Evolutionary conservation across 176 grass and related monocot species (phyloP), one percentile per base, ranked within the genome.

Genomic region (Zoysia pacifica): DNA sequence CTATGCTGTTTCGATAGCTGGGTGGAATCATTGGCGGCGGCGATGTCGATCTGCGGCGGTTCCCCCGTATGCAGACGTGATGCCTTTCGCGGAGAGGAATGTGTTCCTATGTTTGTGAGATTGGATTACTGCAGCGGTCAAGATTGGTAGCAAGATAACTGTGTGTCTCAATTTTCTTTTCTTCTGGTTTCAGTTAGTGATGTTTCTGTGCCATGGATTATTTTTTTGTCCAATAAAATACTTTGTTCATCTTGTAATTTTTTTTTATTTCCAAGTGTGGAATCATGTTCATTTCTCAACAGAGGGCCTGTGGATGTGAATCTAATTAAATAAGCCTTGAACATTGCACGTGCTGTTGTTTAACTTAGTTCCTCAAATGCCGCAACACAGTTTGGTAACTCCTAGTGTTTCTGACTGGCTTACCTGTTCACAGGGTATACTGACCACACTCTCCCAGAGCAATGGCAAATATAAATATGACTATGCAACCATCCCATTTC

Each of bases 401-500:
- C 2, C 2, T 52, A 56, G 1, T 83, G 51, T 69, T 71, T 84
- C 68, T 83, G 43, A 79, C 72, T 40, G 12, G 12, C 39, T 83
- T 83, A n/a, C 7, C 3, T 82, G 43, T 43, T 13, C 82, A 51
- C 81, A 98, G 96, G 96, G 96, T 49, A 93, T 98, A 79, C 87
- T 93, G 88, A 98, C 96, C 10, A 98, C 92, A 8, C 87, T 98
- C 16, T 98, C 96, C 18, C 96, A 98, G 77, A 98, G 84, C 72
- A 85, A 91, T 78, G 88, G 92, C 49, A 93, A 80, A 28, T 98
- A 98, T 52, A 92, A 84, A 74, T 98, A 98, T 35, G 96, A 98
- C 79, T 94, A 87, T 70, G 92, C 92, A 35, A 98, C 92, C 3
- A 90, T 98, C 78, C 96, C 96, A 38, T 94, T 98, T 89, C 86